Evolutionary conservation across 306 rosid species (phyloP), one percentile per base, ranked within the genome.

Genomic region (Begonia peltatifolia): DNA sequence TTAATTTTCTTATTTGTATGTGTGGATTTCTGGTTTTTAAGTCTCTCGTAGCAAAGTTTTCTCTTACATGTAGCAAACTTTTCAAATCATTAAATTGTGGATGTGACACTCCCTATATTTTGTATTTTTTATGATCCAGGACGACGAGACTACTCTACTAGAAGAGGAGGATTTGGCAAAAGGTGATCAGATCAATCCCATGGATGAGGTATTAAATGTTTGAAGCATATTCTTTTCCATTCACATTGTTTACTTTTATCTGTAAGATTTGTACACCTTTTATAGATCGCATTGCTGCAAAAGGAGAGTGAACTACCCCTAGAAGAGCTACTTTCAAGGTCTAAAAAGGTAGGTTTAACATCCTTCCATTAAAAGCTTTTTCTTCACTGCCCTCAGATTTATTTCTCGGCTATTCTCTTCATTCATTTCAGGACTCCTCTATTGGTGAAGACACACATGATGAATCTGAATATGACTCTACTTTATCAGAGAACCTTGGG

Each of bases 271-370:
- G 57, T 55, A 42, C 58, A 59, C 12, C 25, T 42, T 44, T 57
- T 72, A 71, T 71, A 90, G 99, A 80, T 90, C 81, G 79, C 79
- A 35, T 65, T 90, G 65, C 80, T 90, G 62, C 95, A 83, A 68
- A 75, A 73, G 81, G 99, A 90, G 84, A 76, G 88, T 83, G 87
- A 76, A 18, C 73, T 86, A 57, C 82, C 95, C 20, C 68, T 90
- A 57, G 92, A 86, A 82, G 95, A 90, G 60, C 78, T 90, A 64
- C 88, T 86, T 75, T 85, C 94, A 69, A 86, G 87, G 87, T 90
- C 83, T 77, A 87, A 70, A 71, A 80, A 84, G 99, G 99, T 90
- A 71, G 74, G 83, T 23, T 53, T n/a, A 30, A 44, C 58, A 46
- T 68, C 56, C 61, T 47, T 65, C 65, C 55, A 44, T 9, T 9